Base-by-base conservation (phyloP, 495 filamentous ascomycete genomes). In the Friedmanniomyces endolithicus region DNA sequence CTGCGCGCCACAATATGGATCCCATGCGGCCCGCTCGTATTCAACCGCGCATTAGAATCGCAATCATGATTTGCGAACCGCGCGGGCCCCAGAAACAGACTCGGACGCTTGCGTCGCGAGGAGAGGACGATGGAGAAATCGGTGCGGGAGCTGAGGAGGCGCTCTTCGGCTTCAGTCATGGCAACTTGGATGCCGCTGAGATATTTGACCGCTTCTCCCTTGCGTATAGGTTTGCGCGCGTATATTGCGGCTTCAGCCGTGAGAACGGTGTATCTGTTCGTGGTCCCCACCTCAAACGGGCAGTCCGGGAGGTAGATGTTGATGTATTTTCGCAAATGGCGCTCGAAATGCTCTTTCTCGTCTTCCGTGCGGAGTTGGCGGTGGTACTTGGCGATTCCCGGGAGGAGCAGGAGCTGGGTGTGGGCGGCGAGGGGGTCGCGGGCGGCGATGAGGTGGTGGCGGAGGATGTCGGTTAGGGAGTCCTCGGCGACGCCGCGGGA, bases 11-110 rank as follows among this genome's bases (percentile, higher is more conserved):
- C 74, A 37, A 99, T 84, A 63, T 88, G 82, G 73, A 99, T 95
- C 31, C 89, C 88, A 59, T 88, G 83, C 34, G 81, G 79, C 25
- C 88, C 86, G 27, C 78, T 80, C 17, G 88, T 95, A 57, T 84
- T 80, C 54, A 99, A 74, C 63, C 81, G 76, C 3, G 88, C 88
- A 73, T 97, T 99, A 24, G 94, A 87, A 59, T 86, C 79, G 67
- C 92, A 99, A 68, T 99, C 92, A 68, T 99, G 92, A 63, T 99
- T 99, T 19, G 90, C 86, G 63, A 99, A 96, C 34, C 92, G 82
- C 39, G 94, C 92, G 19, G 92, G 92, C 1, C 92, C 92, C 61
- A 99, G 81, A 59, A 99, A 94, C 19, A 97, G 73, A 14, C 85
- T 89, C 8, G 90, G 83, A 16, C 79, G 82, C 65, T 92, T 92